Evolutionary conservation across 225 moss, liverwort and hornwort genomes (phyloP).

Genomic region (Neckera pumila): DNA sequence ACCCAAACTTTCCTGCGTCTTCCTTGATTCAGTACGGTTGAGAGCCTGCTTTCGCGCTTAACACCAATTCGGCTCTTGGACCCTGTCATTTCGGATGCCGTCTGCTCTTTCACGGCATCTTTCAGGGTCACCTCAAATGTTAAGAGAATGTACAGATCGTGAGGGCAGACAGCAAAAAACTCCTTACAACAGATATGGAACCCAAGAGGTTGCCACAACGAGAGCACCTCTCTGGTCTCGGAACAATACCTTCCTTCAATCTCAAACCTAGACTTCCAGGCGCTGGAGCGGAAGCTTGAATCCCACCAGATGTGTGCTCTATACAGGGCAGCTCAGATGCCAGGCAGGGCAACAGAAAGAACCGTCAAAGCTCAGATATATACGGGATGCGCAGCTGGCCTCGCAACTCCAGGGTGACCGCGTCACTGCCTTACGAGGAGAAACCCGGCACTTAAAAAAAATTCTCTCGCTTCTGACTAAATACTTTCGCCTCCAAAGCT

Average conservation of each 20-base stretch:
- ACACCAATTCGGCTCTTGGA: slow-evolving; percentile 1
- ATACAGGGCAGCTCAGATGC: slow-evolving; percentile 4
- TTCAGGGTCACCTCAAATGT: slow-evolving; percentile 34
- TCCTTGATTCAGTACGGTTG: neutral
- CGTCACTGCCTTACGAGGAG: no score
- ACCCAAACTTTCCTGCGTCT: slow-evolving; percentile 25
- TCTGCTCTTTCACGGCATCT: slow-evolving; percentile 1
- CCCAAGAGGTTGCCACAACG: no score
- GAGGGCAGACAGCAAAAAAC: slow-evolving; percentile 60
- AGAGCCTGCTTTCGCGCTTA: slow-evolving; percentile 30
- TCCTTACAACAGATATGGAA: no score
- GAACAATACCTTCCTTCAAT: slow-evolving; percentile 16
- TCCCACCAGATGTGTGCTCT: neutral
- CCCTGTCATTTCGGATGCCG: neutral
- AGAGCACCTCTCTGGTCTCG: no score
- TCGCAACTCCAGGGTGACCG: no score
- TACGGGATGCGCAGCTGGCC: neutral
- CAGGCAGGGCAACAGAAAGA: slow-evolving; percentile 24
- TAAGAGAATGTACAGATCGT: slow-evolving; percentile 66
- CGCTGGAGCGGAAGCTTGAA: neutral
- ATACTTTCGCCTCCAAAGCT: no score
- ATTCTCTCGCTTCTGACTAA: no score
- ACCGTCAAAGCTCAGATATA: neutral
- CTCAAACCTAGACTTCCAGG: neutral
- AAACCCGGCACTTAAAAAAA: no score